Evolutionary conservation across 2,329 filamentous ascomycete genomes (phyloP), one percentile per base, ranked within the genome.

Genomic region (Trichocomaceae sp.): DNA sequence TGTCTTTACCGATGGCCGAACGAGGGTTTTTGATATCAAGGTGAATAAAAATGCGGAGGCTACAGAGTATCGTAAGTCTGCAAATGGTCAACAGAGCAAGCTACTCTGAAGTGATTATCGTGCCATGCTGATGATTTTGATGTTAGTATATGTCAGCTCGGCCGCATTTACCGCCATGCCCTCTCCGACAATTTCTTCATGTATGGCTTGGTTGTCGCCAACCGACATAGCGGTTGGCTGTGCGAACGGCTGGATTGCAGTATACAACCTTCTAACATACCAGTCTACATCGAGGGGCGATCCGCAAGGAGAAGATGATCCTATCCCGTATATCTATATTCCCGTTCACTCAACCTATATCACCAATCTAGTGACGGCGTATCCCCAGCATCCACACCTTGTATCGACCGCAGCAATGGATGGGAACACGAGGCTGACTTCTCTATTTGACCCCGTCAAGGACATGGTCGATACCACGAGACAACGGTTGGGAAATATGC

Each of bases 1-100:
- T 10, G 66, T 84, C 1, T 84, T 79, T 72, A 75, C 73, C n/a
- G 83, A 86, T 63, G 83, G 83, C 5, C 72, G 66, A 47, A 66
- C 82, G 4, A 72, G 80, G 55, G 72, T 85, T 4, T 63, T 85
- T 33, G 76, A 82, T 60, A 63, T 84, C n/a, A 71, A 68, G 50
- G 20, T 72, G 44, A 60, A 60, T 44, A 58, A 60, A 22, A 58
- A 63, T 22, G 57, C 64, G 10, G 56, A 62, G 33, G 57, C 55
- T 42, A 66, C 66, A 1, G 67, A 72, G 60, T 73, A 64, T 50
- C 58, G 69, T 72, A 60, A 60, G 68, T 50, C 42, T 23, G 8
- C n/a, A 4, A 39, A 17, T 26, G 5, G 19, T 17, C 17, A 3
- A 15, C 19, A 39, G 8, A 26, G 13, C 12, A 17, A n/a, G 20